Evolutionary conservation across 2,329 filamentous ascomycete genomes (phyloP).

Genomic region (Phyllosticta capitalensis): DNA sequence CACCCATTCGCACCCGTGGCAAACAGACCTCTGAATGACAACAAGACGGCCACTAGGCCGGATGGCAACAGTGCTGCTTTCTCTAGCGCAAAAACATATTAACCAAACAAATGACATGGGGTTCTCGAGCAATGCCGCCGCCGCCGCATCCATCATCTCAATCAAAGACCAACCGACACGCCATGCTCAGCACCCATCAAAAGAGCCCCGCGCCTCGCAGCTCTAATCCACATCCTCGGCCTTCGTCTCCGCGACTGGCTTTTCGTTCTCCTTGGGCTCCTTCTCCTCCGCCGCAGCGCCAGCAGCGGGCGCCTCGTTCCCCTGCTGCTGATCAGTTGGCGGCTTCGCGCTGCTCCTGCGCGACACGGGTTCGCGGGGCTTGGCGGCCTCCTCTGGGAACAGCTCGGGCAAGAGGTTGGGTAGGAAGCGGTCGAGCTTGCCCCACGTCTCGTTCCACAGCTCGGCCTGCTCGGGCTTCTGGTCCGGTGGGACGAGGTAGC

Average conservation of each 20-base stretch:
- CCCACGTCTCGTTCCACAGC: constrained; percentile 53
- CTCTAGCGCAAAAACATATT: too few species aligned
- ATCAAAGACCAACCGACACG: too few species aligned
- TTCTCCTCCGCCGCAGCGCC: background rate
- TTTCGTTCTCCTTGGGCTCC: background rate
- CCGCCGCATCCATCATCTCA: background rate
- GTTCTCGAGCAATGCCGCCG: background rate
- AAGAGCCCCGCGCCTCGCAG: background rate
- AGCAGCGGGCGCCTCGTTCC: background rate
- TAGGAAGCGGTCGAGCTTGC: constrained; percentile 50
- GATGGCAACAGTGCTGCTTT: too few species aligned
- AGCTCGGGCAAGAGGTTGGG: constrained; percentile 50
- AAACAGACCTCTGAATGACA: too few species aligned
- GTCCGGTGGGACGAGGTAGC: constrained; percentile 65
- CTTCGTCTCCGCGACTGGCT: background rate
- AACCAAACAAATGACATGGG: too few species aligned
- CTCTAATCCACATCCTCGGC: background rate
- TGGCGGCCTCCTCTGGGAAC: constrained; percentile 40
- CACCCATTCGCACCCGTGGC: too few species aligned
- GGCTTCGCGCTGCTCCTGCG: background rate
- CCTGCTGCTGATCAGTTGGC: background rate
- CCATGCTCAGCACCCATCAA: background rate
- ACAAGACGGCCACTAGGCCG: too few species aligned
- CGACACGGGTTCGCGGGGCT: background rate
- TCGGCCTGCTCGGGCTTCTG: constrained; percentile 41